These are phyloP conservation scores for Agrocybe pediades DNA, from an alignment of 768 basidiomycete genomes.

Conservation along the genomic window DNA sequence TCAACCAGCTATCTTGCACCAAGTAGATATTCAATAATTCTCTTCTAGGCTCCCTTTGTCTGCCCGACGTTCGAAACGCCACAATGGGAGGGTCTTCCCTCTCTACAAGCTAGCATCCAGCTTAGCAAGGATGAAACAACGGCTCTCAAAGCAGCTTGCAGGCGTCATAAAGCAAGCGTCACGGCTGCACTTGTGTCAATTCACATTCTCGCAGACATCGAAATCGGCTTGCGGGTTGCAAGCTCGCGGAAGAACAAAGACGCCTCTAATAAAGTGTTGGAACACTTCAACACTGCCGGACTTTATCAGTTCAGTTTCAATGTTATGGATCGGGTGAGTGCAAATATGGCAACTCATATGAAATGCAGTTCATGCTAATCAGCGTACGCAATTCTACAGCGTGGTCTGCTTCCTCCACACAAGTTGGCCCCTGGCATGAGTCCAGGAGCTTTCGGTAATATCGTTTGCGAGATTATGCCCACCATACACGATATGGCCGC, in stretches of 20 bases:
- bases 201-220: not conserved
- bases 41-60: not conserved
- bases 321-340: not conserved
- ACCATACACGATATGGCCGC: not conserved
- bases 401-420: not conserved
- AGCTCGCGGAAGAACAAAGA: not conserved
- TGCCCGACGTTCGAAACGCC: not conserved
- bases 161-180: not conserved
- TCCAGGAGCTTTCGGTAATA: not conserved
- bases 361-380: not conserved
- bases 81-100: not conserved
- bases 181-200: not conserved
- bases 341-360: not conserved
- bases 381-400: not conserved
- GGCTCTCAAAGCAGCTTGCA: not conserved
- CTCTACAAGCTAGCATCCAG: not conserved
- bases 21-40: not conserved
- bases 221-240: not conserved
- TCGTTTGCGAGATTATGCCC: not conserved
- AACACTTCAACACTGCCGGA: not conserved
- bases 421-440: not conserved
- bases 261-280: not conserved
- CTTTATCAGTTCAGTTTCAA: not conserved
- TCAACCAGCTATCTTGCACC: not conserved
- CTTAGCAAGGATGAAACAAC: not conserved